Percentiles rank a stretch among this genome's conserved stretches.
phyloP scores from a whole-genome alignment of 1,284 basidiomycete species.

The Malassezia equina region DNA sequence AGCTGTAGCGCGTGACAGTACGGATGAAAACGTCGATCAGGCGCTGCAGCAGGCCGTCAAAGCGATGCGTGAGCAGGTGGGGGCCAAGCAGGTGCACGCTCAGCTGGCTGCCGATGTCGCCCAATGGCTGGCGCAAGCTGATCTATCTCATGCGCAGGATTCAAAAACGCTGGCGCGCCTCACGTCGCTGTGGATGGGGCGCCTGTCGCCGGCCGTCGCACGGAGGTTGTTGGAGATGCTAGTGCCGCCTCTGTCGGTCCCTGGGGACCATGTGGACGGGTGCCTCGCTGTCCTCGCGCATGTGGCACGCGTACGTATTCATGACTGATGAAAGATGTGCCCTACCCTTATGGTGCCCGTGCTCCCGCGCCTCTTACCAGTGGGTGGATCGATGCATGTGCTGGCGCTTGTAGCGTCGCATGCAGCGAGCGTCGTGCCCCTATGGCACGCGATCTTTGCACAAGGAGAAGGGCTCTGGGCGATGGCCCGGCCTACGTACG shows the following conservation, averaged over 20 bases:
- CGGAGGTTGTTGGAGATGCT: neutral
- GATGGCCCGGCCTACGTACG: constrained; percentile 3
- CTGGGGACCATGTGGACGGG: neutral
- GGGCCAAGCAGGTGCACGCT: neutral
- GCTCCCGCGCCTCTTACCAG: neutral
- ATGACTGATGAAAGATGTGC: neutral
- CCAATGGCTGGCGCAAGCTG: neutral
- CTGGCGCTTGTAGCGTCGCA: neutral
- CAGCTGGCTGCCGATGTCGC: neutral
- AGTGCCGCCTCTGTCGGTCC: neutral
- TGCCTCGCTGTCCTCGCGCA: neutral
- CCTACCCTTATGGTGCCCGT: neutral
- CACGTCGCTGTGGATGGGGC: neutral
- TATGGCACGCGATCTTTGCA: neutral
- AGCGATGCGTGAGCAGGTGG: neutral
- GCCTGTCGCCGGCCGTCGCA: neutral
- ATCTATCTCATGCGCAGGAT: neutral
- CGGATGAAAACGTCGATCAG: neutral
- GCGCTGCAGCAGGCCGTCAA: neutral
- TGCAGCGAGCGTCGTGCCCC: neutral
- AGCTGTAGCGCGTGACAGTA: neutral
- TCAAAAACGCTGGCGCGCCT: neutral
- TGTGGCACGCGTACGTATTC: neutral
- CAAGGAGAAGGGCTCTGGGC: constrained; percentile 6
- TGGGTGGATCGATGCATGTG: neutral